Conservation (phyloP, 306 rosid genomes). For the Trifolium subterraneum region DNA sequence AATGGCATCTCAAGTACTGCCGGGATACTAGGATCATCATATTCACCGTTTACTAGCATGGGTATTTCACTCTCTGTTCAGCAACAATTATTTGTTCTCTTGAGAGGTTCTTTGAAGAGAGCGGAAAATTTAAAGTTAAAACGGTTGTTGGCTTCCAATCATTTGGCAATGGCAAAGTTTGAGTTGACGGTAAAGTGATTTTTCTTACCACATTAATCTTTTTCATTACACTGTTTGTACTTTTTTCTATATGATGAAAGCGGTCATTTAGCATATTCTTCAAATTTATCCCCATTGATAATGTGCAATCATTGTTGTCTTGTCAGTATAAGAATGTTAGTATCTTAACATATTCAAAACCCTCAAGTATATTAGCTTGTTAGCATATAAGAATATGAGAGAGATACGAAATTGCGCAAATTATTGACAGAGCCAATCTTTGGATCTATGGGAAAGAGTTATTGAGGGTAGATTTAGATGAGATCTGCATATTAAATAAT, state of each 20-base stretch:
- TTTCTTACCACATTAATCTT: conserved; percentile 28
- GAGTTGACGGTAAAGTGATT: conserved; percentile 76
- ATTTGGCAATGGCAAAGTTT: conserved; percentile 93
- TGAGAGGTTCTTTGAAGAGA: conserved; percentile 92
- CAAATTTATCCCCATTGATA: conserved; percentile 23
- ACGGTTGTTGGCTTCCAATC: conserved; percentile 90
- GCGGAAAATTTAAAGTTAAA: conserved; percentile 91
- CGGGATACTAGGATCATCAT: conserved; percentile 86
- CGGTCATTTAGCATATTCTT: conserved; percentile 17
- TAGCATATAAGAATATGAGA: conserved; percentile 19
- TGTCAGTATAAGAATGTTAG: conserved; percentile 29
- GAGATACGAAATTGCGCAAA: conserved; percentile 5
- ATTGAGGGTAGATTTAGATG: conserved; percentile 34
- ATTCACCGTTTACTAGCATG: conserved; percentile 82
- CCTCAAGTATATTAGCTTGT: conserved; percentile 11
- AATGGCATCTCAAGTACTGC: conserved; percentile 89
- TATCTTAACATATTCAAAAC: conserved; percentile 18
- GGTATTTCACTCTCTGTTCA: conserved; percentile 88
- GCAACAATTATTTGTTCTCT: conserved; percentile 90
- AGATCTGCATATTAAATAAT: neutral
- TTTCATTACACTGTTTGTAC: conserved; percentile 18
- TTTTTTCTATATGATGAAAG: conserved; percentile 15
- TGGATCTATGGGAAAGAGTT: conserved; percentile 13
- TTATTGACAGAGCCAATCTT: neutral
- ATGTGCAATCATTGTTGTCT: conserved; percentile 32